These are phyloP conservation scores for Lentinula boryana DNA, from an alignment of 768 basidiomycete genomes.

Conservation along the genomic window DNA sequence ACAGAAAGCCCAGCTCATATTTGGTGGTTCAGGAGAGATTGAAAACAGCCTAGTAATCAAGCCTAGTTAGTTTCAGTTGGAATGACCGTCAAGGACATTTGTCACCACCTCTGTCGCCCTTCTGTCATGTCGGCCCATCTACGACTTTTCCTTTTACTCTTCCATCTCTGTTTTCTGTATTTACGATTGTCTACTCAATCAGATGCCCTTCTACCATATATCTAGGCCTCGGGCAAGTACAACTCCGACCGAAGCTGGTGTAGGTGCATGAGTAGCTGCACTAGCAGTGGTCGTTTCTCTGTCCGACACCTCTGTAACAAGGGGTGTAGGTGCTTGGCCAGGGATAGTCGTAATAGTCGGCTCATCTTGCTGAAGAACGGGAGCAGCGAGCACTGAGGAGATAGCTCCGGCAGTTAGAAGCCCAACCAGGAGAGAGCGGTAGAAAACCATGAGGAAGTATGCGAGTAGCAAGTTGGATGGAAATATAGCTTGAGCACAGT, in stretches of 20 bases:
- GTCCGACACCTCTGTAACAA: not conserved
- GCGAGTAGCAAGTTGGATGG: too few species aligned
- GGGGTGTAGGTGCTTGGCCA: not conserved
- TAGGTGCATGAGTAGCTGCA: not conserved
- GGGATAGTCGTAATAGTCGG: not conserved
- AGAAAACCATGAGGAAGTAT: slow-evolving; percentile 1
- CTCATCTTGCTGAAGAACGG: not conserved
- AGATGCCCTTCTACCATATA: not conserved
- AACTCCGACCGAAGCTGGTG: not conserved
- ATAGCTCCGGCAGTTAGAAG: not conserved
- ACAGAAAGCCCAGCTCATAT: too few species aligned
- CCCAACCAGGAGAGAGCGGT: not conserved
- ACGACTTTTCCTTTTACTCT: too few species aligned
- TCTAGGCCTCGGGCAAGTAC: not conserved
- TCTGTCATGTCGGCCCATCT: not conserved
- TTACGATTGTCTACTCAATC: too few species aligned
- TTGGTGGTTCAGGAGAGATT: too few species aligned
- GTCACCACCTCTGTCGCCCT: not conserved
- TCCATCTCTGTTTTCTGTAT: too few species aligned
- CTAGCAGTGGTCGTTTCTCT: not conserved
- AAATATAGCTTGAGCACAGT: too few species aligned
- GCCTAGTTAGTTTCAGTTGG: too few species aligned
- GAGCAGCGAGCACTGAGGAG: not conserved
- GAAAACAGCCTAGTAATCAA: too few species aligned
- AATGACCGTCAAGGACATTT: not conserved